Percentiles rank a stretch among this genome's conserved stretches.
Conservation (phyloP, 495 filamentous ascomycete species). For the Podospora pseudocomata region DNA sequence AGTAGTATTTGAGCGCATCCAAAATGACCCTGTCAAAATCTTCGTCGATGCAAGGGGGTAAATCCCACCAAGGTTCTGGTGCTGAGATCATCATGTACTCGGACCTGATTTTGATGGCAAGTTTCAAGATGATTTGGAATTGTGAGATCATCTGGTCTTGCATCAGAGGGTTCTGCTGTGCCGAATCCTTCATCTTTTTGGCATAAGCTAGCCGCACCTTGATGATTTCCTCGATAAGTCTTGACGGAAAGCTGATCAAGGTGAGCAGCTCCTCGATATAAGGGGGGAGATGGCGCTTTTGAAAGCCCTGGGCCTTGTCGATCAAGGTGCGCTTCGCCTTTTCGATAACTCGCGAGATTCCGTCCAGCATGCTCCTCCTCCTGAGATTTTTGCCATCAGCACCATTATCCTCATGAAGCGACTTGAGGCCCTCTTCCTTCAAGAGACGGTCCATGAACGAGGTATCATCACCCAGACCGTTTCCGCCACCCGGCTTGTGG, state of each 20-base stretch:
- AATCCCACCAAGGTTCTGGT: conserved; percentile 88
- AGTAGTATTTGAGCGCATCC: conserved; percentile 94
- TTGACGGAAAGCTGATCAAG: conserved; percentile 93
- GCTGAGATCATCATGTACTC: conserved; percentile 79
- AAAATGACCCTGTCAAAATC: conserved; percentile 93
- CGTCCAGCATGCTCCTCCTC: conserved; percentile 78
- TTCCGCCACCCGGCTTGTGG: conserved; percentile 51
- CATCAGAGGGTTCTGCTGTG: conserved; percentile 81
- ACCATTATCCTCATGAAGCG: conserved; percentile 70
- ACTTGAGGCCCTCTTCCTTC: conserved; percentile 93
- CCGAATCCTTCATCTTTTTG: conserved; percentile 84
- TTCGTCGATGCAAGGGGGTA: conserved; percentile 94
- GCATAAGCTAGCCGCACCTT: conserved; percentile 88
- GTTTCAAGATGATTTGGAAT: conserved; percentile 86
- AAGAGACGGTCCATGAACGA: conserved; percentile 96
- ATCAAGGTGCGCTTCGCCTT: conserved; percentile 95
- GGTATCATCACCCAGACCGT: conserved; percentile 76
- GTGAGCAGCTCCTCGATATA: conserved; percentile 96
- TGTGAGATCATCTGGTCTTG: conserved; percentile 95
- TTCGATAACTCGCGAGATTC: conserved; percentile 74
- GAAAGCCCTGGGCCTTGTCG: conserved; percentile 77
- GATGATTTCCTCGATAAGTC: conserved; percentile 95
- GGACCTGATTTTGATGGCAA: conserved; percentile 88
- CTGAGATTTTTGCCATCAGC: conserved; percentile 35
- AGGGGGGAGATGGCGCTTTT: conserved; percentile 86